Evolutionary conservation across 768 basidiomycete genomes (phyloP), one percentile per base, ranked within the genome.

Genomic region (Tylopilus felleus): DNA sequence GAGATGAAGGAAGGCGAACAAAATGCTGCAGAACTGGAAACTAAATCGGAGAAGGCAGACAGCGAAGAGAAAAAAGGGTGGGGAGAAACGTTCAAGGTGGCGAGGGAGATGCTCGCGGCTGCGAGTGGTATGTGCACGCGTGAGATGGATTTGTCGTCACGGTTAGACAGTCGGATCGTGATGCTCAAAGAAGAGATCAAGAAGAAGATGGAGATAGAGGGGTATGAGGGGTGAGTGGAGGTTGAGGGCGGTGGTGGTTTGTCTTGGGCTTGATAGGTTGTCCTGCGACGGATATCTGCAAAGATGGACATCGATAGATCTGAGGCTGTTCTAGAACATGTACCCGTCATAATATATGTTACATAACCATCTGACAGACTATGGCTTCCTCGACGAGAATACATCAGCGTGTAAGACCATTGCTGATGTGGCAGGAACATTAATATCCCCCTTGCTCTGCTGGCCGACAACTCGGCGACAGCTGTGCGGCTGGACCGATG

Each of bases 101-200:
- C 83, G 14, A 73, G 62, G 45, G 70, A 71, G 53, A 76, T 76
- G 62, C 69, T 90, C 39, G 83, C 84, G 51, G 64, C 72, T 53
- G 83, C 84, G 41, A 65, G 81, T 47, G 63, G 68, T 14, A 14
- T 75, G 25, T 69, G 80, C 35, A 75, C 82, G 39, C 75, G 79
- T 21, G 82, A 76, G 62, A 65, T 77, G 55, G 88, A 90, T 69
- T 54, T 91, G 63, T 80, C 80, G 40, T 83, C 83, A 52, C 73
- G 88, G 65, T 65, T 91, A 53, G 89, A 90, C 53, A 85, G 80
- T 65, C 71, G 88, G 66, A 77, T 89, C 46, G 73, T 77, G 51
- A 83, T 90, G 84, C 66, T 88, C 51, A 75, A 75, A 57, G 84
- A 88, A 63, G 86, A 90, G 79, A 84, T 91, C 60, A 73, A 64